Evolutionary conservation across 805 yeast genomes (phyloP), one percentile per base, ranked within the genome.

Genomic region (Schizosaccharomyces osmophilus): DNA sequence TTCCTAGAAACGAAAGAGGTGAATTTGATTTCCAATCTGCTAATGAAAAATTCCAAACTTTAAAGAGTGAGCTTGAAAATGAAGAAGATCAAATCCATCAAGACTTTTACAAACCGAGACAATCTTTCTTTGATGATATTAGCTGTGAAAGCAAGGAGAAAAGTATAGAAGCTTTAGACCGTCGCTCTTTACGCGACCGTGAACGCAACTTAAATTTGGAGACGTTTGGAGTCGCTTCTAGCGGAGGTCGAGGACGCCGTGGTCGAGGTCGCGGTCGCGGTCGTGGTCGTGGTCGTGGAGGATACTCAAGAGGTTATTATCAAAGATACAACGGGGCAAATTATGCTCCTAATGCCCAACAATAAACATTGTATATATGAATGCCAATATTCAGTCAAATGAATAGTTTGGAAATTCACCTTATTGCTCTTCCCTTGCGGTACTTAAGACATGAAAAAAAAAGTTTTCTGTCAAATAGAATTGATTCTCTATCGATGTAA

Each of bases 61-160:
- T 51, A 6, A 22, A 29, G 19, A 29, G 11, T 51, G 31, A 22
- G 5, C n/a, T 29, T 17, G 11, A 5, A 8, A 29, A 17, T 8
- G 36, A 51, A 29, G 19, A 24, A 19, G 31, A 22, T 24, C 19
- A 22, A 22, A 17, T 6, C 5, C 22, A 31, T 19, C 43, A 57
- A 4, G 48, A 57, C 9, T 79, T 77, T 36, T 93, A 93, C 74
- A 79, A 88, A 73, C 87, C 83, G 71, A 78, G 79, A 68, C 80
- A 87, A 15, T 88, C 97, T 1, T 90, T 93, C 71, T 90, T 90
- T 68, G 97, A 93, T 72, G 80, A 79, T 64, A 80, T 90, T 62
- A 84, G 95, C 11, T 79, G 87, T 11, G 82, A 87, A 3, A 72
- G 67, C 26, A 69, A 67, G 54, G 72, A 68, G 48, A 62, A 66